A percentile compares a stretch with the other conserved stretches of the same genome.
Conservation (phyloP, 345 rosid species). For the Brassica rapa region DNA sequence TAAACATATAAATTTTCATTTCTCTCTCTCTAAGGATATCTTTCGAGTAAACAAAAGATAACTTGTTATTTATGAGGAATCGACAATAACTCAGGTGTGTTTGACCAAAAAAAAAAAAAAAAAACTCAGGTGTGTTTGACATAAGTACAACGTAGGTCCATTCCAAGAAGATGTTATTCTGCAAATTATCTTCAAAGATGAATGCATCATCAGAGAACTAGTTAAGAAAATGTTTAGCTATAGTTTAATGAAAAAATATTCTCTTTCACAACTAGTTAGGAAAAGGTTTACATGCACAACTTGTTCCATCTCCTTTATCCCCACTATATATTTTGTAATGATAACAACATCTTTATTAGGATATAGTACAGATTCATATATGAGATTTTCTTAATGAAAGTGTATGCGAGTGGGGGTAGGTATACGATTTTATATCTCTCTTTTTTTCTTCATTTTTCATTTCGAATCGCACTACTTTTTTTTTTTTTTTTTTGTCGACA, state of each 20-base stretch:
- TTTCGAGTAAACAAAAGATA: not conserved
- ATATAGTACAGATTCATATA: not conserved
- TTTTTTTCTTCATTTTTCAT: not conserved
- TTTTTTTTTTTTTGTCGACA: too few species aligned
- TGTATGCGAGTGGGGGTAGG: slow-evolving; percentile 41
- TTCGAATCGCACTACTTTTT: slow-evolving; percentile 32
- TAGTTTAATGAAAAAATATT: not conserved
- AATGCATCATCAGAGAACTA: not conserved
- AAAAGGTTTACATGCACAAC: not conserved
- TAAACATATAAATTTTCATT: not conserved
- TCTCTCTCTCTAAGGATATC: not conserved
- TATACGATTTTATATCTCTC: slow-evolving; percentile 30
- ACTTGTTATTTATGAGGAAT: not conserved
- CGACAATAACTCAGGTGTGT: not conserved
- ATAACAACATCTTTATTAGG: not conserved
- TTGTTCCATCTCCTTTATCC: not conserved
- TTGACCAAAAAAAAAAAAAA: too few species aligned
- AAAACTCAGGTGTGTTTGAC: not conserved
- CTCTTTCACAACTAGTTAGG: not conserved
- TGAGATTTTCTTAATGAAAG: slow-evolving; percentile 21
- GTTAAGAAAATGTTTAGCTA: not conserved
- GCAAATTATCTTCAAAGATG: not conserved
- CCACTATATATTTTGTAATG: not conserved
- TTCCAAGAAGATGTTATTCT: not conserved
- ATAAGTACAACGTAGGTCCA: not conserved